Evolutionary conservation across 352 stramenopile genomes (phyloP).

Genomic region (Globisporangium orthogonon): DNA sequence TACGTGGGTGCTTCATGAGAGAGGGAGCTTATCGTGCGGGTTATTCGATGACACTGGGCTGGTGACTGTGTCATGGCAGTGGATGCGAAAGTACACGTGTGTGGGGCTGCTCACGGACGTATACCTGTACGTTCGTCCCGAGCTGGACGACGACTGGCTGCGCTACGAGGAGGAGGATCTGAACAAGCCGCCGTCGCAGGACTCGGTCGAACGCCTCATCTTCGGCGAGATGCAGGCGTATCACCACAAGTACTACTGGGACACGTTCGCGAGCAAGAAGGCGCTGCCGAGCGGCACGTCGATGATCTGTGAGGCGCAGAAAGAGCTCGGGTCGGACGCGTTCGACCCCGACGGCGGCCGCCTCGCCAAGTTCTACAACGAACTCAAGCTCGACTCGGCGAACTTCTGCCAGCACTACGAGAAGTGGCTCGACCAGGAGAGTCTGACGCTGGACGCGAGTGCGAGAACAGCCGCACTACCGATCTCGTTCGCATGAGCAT

Average conservation of each 20-base stretch:
- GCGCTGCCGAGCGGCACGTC: slow-evolving; percentile 37
- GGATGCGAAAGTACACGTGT: slow-evolving; percentile 83
- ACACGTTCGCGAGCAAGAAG: slow-evolving; percentile 43
- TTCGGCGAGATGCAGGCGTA: slow-evolving; percentile 85
- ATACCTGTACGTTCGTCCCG: slow-evolving; percentile 69
- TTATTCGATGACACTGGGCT: not conserved
- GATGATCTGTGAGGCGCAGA: slow-evolving; percentile 49
- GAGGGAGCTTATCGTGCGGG: not conserved
- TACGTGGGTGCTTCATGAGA: slow-evolving; percentile 10
- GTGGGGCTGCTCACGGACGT: slow-evolving; percentile 70
- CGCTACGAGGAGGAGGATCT: slow-evolving; percentile 76
- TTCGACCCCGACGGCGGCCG: slow-evolving; percentile 64
- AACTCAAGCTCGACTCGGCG: slow-evolving; percentile 58
- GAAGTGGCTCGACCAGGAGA: slow-evolving; percentile 75
- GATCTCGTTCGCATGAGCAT: slow-evolving; percentile 48
- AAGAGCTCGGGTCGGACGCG: slow-evolving; percentile 44
- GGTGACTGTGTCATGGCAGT: slow-evolving; percentile 36
- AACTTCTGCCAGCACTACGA: slow-evolving; percentile 82
- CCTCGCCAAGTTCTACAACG: slow-evolving; percentile 55
- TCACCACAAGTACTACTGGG: slow-evolving; percentile 83
- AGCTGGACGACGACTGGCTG: slow-evolving; percentile 79
- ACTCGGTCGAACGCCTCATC: slow-evolving; percentile 69
- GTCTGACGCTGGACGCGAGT: slow-evolving; percentile 28
- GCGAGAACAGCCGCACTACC: slow-evolving; percentile 32
- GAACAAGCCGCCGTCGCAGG: slow-evolving; percentile 57